Base-by-base conservation (phyloP, 1,139 yeast species). In the Lodderomyces theae region DNA sequence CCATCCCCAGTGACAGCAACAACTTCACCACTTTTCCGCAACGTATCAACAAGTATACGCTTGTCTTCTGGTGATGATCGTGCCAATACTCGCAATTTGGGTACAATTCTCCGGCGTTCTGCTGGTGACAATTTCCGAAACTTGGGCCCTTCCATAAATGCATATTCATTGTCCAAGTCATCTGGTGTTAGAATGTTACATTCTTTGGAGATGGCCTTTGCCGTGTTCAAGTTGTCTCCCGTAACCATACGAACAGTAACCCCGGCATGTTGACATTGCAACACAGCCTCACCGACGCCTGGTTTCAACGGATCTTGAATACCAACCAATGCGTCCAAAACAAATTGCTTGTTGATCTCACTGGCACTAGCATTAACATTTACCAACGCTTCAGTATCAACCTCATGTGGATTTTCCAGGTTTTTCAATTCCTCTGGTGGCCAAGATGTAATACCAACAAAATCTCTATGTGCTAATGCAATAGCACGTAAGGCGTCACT, bases 1-100 rank as follows among this genome's bases (percentile, higher is more conserved):
- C 98, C 98, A 63, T 92, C 98, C 60, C 98, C 98, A 25, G 98
- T 92, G 33, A 90, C 98, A 1, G 98, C 98, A 41, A 92, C 98
- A 37, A 92, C 95, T 56, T 92, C 97, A 26, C 92, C 95, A 57
- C 82, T 74, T 38, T 76, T 72, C 54, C 85, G 80, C 51, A 92
- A 73, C n/a, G 88, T 81, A 51, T 85, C 85, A 33, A 94, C 98
- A 40, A 92, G 73, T 30, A 86, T 68, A 47, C 95, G 73, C 64
- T 92, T 92, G 64, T 92, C 98, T 54, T 90, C 96, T 4, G 98
- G 98, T 12, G 95, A 84, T 1, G 97, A 89, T 57, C 98, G 77
- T 1, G 97, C 98, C 52, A 92, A 69, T 2, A 92, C 97, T 52
- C 82, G 79, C 46, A 92, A 69, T 34, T 76, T 71, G 5, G 95